A percentile compares a stretch with the other conserved stretches of the same genome.
Conservation (phyloP, 73 alveolate species). For the Symbiodinium pilosum region DNA sequence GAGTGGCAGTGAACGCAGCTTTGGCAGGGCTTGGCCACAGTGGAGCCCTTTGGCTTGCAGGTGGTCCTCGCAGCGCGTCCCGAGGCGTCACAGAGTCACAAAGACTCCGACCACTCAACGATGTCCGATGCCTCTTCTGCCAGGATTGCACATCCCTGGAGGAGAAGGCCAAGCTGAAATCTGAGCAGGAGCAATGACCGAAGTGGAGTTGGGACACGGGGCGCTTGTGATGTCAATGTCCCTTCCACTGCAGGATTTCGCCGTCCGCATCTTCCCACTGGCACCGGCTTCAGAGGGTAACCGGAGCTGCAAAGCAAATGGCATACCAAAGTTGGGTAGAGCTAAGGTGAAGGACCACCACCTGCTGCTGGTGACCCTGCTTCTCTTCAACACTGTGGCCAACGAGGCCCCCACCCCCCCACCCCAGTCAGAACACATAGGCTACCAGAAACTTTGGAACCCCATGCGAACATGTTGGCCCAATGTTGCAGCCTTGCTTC, state of each 20-base stretch:
- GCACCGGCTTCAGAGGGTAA: no score
- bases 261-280: no score
- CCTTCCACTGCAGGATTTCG: no score
- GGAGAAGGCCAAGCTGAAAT: constrained; percentile 1
- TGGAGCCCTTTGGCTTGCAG: constrained; percentile 77
- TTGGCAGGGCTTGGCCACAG: constrained; percentile 45
- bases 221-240: no score
- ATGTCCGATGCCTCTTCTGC: no score
- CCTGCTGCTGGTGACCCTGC: constrained; percentile 60
- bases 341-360: constrained; percentile 32
- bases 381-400: constrained; percentile 90
- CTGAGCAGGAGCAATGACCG: not conserved
- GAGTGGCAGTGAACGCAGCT: no score
- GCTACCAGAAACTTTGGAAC: no score
- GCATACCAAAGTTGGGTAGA: no score
- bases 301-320: no score
- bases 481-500: not conserved
- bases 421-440: not conserved
- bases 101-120: no score
- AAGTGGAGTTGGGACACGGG: no score
- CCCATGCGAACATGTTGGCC: not conserved
- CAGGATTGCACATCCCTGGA: constrained; percentile 21
- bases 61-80: constrained; percentile 27
- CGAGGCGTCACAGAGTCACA: no score
- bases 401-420: constrained; percentile 19